Evolutionary conservation across 345 rosid species (phyloP), one percentile per base, ranked within the genome.

Genomic region (Hypericum perforatum): DNA sequence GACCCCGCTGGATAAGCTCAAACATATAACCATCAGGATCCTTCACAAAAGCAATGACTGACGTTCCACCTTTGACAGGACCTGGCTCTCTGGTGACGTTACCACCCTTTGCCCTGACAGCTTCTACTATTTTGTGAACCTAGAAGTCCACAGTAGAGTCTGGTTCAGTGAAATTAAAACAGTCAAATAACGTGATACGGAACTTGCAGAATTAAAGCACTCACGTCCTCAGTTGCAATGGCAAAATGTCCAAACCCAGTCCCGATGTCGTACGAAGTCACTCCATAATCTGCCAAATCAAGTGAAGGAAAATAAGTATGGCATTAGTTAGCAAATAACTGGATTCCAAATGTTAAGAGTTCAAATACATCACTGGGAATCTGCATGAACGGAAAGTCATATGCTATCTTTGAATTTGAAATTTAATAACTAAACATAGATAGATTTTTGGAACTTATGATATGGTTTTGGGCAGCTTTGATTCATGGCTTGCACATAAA

Each of bases 211-310:
- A 22, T 4, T 22, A 22, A 22, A 13, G 14, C 13, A 56, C 82
- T 76, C 61, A 85, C 98, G 85, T 88, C 96, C 65, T 70, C 68
- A 54, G 98, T 83, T 40, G 90, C 74, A 61, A 92, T 85, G 12
- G 83, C 95, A 70, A 92, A 88, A 79, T 92, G 96, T 52, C 96
- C 96, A 57, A 88, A 85, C 9, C 98, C 95, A 69, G 79, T 73
- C 71, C 98, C 98, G 63, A 92, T 85, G 37, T 88, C 98, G 70
- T 92, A 85, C 9, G 95, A 85, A 37, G 73, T 70, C 65, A 77
- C 84, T 56, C 96, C 96, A 65, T 85, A 85, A 73, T 92, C 96
- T 88, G 76, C 16, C 54, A 56, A 63, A 32, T 0, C 37, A 45
- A 50, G 11, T 40, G 50, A 36, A 8, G 42, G n/a, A 49, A 60